Conservation (phyloP, 805 yeast genomes). For the Ogataea methylovora region DNA sequence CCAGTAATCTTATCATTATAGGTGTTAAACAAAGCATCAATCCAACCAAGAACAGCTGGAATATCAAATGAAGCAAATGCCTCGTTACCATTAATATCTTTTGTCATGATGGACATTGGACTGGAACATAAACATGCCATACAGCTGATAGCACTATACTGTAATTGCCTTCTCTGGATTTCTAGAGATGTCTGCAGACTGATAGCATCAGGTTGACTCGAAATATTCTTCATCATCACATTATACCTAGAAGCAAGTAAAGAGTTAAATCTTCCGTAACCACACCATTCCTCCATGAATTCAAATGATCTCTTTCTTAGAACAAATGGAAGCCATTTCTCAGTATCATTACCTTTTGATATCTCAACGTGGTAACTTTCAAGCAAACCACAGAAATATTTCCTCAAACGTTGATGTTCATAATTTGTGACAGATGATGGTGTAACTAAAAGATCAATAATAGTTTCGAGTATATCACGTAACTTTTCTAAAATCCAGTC, state of each 20-base stretch:
- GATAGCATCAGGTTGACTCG: slow-evolving; percentile 29
- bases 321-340: slow-evolving; percentile 73
- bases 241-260: slow-evolving; percentile 62
- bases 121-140: slow-evolving; percentile 81
- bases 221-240: slow-evolving; percentile 38
- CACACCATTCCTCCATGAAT: slow-evolving; percentile 91
- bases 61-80: slow-evolving; percentile 53
- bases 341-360: slow-evolving; percentile 33
- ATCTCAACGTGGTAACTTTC: slow-evolving; percentile 64
- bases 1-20: slow-evolving; percentile 49
- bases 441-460: slow-evolving; percentile 46
- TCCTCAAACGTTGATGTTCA: slow-evolving; percentile 68
- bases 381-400: slow-evolving; percentile 77
- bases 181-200: slow-evolving; percentile 72
- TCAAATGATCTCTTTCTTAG: slow-evolving; percentile 79
- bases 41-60: slow-evolving; percentile 66
- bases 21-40: slow-evolving; percentile 60
- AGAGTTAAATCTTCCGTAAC: slow-evolving; percentile 61
- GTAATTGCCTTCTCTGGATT: slow-evolving; percentile 64
- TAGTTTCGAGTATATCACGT: slow-evolving; percentile 51
- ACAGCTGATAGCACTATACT: slow-evolving; percentile 66
- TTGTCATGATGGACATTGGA: slow-evolving; percentile 40
- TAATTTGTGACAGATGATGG: slow-evolving; percentile 55
- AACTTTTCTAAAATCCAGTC: slow-evolving; percentile 61
- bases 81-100: background rate